These are phyloP conservation scores for Microcyclospora pomicola DNA, from an alignment of 2,329 filamentous ascomycete genomes.

Conservation along the genomic window DNA sequence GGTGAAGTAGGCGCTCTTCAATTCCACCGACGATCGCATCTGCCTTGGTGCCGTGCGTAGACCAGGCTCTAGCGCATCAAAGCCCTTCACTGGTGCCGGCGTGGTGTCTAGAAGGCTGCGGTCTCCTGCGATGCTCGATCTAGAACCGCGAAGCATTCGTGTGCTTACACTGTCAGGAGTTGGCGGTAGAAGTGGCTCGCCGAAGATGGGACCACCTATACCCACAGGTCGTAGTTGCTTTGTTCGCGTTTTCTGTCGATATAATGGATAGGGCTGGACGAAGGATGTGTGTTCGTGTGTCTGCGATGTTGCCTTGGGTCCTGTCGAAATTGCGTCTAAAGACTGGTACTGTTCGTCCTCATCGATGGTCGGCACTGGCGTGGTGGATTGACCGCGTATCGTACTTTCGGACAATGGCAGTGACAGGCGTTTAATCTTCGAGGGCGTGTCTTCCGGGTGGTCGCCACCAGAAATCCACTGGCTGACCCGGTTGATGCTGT, in stretches of 20 bases:
- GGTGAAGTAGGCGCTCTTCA: slow-evolving; percentile 13
- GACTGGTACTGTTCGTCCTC: slow-evolving; percentile 10
- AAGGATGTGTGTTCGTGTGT: slow-evolving; percentile 1
- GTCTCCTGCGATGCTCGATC: slow-evolving; percentile 16
- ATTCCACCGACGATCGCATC: slow-evolving; percentile 19
- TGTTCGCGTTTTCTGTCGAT: slow-evolving; percentile 2
- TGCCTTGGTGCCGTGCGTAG: slow-evolving; percentile 15
- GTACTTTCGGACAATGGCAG: slow-evolving; percentile 6
- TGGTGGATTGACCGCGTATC: slow-evolving; percentile 1
- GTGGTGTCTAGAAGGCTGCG: slow-evolving; percentile 12
- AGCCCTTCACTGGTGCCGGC: slow-evolving; percentile 11
- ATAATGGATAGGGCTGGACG: slow-evolving; percentile 1
- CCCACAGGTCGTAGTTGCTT: slow-evolving; percentile 5
- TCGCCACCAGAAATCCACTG: slow-evolving; percentile 23
- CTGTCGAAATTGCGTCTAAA: slow-evolving; percentile 10
- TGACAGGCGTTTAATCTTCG: slow-evolving; percentile 16
- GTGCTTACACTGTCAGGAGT: slow-evolving; percentile 23
- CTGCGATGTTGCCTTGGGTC: slow-evolving; percentile 1
- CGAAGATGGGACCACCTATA: slow-evolving; percentile 13
- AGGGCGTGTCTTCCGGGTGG: slow-evolving; percentile 15
- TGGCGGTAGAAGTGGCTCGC: slow-evolving; percentile 18
- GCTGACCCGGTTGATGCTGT: slow-evolving; percentile 24
- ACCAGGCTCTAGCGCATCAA: slow-evolving; percentile 9
- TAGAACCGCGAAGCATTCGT: slow-evolving; percentile 19
- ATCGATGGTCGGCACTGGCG: not conserved